phyloP scores from a whole-genome alignment of 2,329 filamentous ascomycete genomes.

The Paramyrothecium roridum region DNA sequence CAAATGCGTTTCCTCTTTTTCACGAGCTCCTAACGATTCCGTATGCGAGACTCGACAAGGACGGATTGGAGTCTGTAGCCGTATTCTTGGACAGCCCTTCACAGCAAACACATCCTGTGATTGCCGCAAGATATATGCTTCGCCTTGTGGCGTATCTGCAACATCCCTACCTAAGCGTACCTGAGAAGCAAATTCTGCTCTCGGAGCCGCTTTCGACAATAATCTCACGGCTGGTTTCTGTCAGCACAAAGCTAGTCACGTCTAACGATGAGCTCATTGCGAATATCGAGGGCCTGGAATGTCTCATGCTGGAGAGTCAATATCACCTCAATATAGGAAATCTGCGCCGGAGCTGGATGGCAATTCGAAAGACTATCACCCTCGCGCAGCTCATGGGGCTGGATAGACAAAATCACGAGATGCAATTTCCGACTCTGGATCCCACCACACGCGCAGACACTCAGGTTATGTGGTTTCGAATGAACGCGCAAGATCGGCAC shows the following conservation, averaged over 20 bases:
- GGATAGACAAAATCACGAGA: background rate
- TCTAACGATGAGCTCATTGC: background rate
- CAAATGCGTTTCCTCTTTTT: too few relatives aligned
- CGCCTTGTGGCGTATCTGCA: conserved; percentile 33
- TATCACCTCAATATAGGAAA: background rate
- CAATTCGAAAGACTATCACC: background rate
- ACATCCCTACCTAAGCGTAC: conserved; percentile 10
- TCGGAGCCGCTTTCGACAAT: background rate
- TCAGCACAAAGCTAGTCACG: background rate
- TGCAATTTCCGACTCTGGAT: too few relatives aligned
- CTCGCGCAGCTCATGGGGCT: conserved; percentile 2
- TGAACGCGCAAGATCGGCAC: background rate
- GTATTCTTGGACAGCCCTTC: conserved; percentile 19
- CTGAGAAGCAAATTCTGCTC: background rate
- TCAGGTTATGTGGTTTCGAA: background rate
- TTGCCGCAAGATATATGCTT: conserved; percentile 39
- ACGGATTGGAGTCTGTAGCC: conserved; percentile 1
- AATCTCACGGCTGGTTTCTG: background rate
- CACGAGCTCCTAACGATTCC: conserved; percentile 10
- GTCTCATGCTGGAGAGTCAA: background rate
- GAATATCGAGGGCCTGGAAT: conserved; percentile 1
- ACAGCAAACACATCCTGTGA: conserved; percentile 29
- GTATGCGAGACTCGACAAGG: conserved; percentile 14
- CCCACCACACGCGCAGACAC: background rate
- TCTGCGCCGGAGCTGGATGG: background rate